Evolutionary conservation across 257 asterid genomes (phyloP).

Genomic region (Sherardia arvensis): DNA sequence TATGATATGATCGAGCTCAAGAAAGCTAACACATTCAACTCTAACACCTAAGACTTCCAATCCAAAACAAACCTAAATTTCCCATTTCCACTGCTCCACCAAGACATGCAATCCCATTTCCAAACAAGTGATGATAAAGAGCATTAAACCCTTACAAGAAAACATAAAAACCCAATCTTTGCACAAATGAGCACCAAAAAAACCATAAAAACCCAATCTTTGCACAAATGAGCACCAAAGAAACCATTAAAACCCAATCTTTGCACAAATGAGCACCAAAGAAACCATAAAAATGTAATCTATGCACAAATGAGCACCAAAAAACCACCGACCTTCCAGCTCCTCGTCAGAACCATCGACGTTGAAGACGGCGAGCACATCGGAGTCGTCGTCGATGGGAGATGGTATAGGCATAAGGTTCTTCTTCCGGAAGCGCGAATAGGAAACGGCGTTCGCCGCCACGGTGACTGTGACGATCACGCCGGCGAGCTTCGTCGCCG

Average conservation of each 20-base stretch:
- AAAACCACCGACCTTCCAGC: neutral
- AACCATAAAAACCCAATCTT: neutral
- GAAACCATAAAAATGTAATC: neutral
- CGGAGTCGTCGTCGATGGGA: conserved; percentile 63
- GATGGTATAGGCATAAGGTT: conserved; percentile 53
- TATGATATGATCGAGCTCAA: neutral
- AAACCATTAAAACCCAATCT: neutral
- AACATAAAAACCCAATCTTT: neutral
- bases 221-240: neutral
- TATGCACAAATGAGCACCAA: neutral
- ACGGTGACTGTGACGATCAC: conserved; percentile 55
- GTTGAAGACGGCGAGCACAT: conserved; percentile 61
- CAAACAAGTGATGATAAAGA: too few relatives aligned
- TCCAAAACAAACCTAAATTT: neutral
- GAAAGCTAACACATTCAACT: neutral
- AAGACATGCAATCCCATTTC: too few relatives aligned
- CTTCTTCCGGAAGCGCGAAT: conserved; percentile 45
- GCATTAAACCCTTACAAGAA: neutral
- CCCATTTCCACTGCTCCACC: neutral
- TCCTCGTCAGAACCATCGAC: conserved; percentile 20
- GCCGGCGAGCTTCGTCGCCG: conserved; percentile 92
- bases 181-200: neutral
- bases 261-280: neutral
- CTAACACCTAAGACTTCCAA: neutral
- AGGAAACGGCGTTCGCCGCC: conserved; percentile 83